Base-by-base conservation (phyloP, 306 rosid genomes). In the Dicorynia guianensis region DNA sequence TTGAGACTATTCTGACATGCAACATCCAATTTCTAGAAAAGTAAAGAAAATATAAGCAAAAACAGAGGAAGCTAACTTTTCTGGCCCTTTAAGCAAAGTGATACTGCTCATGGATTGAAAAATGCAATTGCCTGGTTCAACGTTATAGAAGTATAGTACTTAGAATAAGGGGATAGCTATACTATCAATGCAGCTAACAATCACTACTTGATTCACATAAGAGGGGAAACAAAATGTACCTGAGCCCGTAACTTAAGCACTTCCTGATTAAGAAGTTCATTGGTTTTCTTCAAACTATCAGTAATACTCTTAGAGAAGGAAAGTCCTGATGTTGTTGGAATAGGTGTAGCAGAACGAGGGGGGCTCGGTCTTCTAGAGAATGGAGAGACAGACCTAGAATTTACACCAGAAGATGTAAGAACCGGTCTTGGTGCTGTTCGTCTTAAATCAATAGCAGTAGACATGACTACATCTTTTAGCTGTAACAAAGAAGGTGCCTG, bases 271-370 rank as follows among this genome's bases (percentile, higher is more conserved):
- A 95, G 68, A 70, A 95, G 91, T 30, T 92, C 97, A 48, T 95
- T 95, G 67, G 97, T 90, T 86, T 92, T 95, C 87, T 92, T 95
- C 87, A 95, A 81, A 82, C 96, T 84, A 79, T 95, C 98, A 42
- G 93, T 53, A 61, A 89, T 83, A 76, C 87, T 87, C 86, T 87
- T 92, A 20, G 98, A 95, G 83, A 95, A 89, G 75, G 97, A 88
- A 83, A 95, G 97, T 63, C 98, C 98, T 0, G 96, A 90, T 20
- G 93, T 89, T 49, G 98, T 95, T 52, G 98, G 98, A 85, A 92
- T 87, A 49, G 98, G 98, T 5, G 98, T 95, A 40, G 98, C 97
- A 67, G 96, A 95, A 55, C 98, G 98, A 59, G 97, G 97, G 30
- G 97, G 98, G 71, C 98, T 95, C 44, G 96, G 80, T 76, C 93